Base-by-base conservation (phyloP, 2,329 filamentous ascomycete genomes). In the Neofusicoccum kwambonambiense region DNA sequence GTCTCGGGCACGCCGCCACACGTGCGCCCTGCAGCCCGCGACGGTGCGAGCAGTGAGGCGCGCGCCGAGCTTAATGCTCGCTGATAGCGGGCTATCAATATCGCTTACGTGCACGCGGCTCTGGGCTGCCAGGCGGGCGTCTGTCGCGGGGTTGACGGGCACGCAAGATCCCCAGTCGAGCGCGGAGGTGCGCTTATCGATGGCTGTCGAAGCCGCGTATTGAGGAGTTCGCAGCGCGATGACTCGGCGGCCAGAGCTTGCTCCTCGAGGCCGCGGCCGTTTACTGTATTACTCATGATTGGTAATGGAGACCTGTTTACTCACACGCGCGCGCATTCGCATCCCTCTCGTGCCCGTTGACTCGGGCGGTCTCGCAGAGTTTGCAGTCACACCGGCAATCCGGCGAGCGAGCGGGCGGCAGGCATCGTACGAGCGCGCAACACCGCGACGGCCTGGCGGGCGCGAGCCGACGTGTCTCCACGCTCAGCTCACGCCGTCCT, bases 131-230 rank as follows among this genome's bases (percentile, higher is more conserved):
- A 35, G 17, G 41, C 22, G 5, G 9, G 54, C 54, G 54, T 58
- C 54, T 58, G 54, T 41, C 31, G 39, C 54, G 54, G 54, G 54
- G 54, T 35, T 9, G 39, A 9, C 35, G 51, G 54, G 54, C 41
- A 35, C 41, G 11, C 41, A 42, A 58, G 54, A 58, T 58, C 42
- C 27, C 56, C 12, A 47, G 27, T 12, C 19, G 3, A 42, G 22
- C 15, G 56, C 22, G 56, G 56, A 60, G 56, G 17, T 60, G 56
- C 42, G 56, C 42, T 47, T 60, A 60, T 60, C 56, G 41, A 60
- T 47, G 42, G 56, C 27, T 37, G 27, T 47, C n/a, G 15, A 37
- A 45, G 27, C 41, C 41, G 19, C 37, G 19, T 51, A 35, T 51
- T 51, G 49, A 27, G 45, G 6, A 42, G 37, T 42, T 56, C n/a